Evolutionary conservation across 306 rosid species (phyloP), one percentile per base, ranked within the genome.

Genomic region (Mimosa bimucronata): DNA sequence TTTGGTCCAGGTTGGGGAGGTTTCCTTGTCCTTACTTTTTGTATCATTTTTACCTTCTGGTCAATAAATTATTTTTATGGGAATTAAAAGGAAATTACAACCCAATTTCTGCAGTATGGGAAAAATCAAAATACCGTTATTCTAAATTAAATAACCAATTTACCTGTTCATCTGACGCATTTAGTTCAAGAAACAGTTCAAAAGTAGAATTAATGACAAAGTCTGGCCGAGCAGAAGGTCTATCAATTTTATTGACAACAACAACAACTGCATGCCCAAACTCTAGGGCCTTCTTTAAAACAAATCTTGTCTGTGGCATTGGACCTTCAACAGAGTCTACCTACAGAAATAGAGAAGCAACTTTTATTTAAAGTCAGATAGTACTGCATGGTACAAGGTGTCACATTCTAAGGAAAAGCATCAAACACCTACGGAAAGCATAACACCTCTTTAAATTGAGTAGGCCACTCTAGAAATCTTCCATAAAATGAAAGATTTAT

Each of bases 281-380:
- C 83, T 91, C 99, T 61, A 95, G 89, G 75, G 99, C 99, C 85
- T 95, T 95, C 92, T 95, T 95, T 88, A 95, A 86, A 80, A 95
- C 99, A 88, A 95, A 95, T 85, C 99, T 95, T 53, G 99, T 95
- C 82, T 95, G 99, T 31, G 99, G 99, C 99, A 95, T 95, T 66
- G 99, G 99, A 68, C 99, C 99, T 86, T 95, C 98, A 75, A 95
- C 99, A 75, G 99, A 95, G 84, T 95, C 99, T 66, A 95, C 99
- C 99, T 93, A 85, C 73, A 87, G 80, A 79, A 58, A 75, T 71
- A 70, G 80, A 86, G 68, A 26, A 81, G 67, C 26, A 38, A 61
- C 77, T 73, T 68, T 16, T 23, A 75, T 53, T 40, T 26, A 52
- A 29, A 70, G 46, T 53, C 57, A 69, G 77, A 67, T 67, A 23